Evolutionary conservation across 2,329 filamentous ascomycete species (phyloP).

Genomic region (Penicillium sp.): DNA sequence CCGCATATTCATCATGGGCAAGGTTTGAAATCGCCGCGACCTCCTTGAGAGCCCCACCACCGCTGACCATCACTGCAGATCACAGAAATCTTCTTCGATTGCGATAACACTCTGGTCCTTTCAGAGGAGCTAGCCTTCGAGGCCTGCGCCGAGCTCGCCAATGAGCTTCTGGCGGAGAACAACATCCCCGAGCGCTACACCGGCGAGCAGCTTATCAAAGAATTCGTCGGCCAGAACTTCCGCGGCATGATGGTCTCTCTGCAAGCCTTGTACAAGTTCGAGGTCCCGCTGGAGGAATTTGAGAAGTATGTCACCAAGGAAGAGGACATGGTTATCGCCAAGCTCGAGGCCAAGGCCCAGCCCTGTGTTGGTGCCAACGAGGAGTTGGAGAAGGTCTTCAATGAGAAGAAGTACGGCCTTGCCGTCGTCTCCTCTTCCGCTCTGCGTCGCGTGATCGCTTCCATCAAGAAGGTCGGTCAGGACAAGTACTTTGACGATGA

Average conservation of each 20-base stretch:
- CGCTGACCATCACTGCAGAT: conserved; percentile 47
- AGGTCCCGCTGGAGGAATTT: conserved; percentile 63
- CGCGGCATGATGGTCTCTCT: conserved; percentile 81
- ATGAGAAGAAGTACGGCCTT: conserved; percentile 63
- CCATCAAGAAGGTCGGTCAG: conserved; percentile 73
- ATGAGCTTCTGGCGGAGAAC: conserved; percentile 71
- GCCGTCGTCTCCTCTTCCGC: conserved; percentile 80
- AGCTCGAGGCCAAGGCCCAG: conserved; percentile 64
- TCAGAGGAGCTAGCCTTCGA: conserved; percentile 89
- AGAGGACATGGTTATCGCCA: conserved; percentile 78
- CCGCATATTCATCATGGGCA: conserved; percentile 30
- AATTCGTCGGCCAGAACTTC: conserved; percentile 94
- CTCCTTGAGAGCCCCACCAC: conserved; percentile 7
- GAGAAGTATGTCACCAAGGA: conserved; percentile 71
- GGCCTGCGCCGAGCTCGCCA: conserved; percentile 83
- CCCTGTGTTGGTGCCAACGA: conserved; percentile 67
- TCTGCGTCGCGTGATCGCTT: conserved; percentile 70
- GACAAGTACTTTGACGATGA: conserved; percentile 74
- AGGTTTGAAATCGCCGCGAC: conserved; percentile 27
- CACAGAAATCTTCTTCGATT: conserved; percentile 69
- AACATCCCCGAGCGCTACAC: conserved; percentile 68
- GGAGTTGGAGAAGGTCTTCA: conserved; percentile 62
- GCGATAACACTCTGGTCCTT: conserved; percentile 86
- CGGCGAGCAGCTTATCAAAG: conserved; percentile 69
- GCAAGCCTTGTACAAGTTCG: conserved; percentile 70